Evolutionary conservation across 768 basidiomycete genomes (phyloP).

Genomic region (Russula lepida): DNA sequence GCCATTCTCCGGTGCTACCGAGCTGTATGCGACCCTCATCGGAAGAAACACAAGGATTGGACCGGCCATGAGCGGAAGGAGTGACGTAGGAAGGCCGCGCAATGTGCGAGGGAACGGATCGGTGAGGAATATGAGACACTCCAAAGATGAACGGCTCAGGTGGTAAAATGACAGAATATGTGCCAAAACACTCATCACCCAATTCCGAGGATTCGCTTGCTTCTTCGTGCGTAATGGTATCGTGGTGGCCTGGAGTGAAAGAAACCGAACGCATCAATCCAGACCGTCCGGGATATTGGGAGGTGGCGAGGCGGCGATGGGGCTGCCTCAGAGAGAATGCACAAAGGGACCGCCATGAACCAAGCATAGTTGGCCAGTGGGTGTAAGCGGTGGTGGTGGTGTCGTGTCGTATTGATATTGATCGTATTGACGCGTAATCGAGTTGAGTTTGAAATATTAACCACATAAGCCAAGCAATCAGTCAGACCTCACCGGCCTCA

Average conservation of each 20-base stretch:
- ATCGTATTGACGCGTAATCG: too few relatives aligned
- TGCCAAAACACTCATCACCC: constrained; percentile 32
- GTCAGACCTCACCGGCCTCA: too few relatives aligned
- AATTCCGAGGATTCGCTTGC: background rate
- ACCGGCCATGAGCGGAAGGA: background rate
- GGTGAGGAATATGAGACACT: constrained; percentile 50
- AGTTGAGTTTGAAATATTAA: too few relatives aligned
- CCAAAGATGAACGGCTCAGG: constrained; percentile 59
- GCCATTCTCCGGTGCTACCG: constrained; percentile 9
- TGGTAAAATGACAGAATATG: constrained; percentile 55
- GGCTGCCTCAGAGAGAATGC: background rate
- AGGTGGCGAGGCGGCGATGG: background rate
- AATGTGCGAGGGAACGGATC: constrained; percentile 49
- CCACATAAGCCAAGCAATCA: too few relatives aligned
- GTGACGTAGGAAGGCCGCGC: constrained; percentile 45
- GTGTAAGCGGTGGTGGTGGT: background rate
- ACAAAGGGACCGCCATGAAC: constrained; percentile 4
- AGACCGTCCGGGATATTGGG: background rate
- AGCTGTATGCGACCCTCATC: constrained; percentile 12
- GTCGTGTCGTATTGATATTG: background rate
- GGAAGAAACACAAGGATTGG: background rate
- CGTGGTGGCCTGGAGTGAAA: background rate
- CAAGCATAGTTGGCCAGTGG: background rate
- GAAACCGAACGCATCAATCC: background rate
- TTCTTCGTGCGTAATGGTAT: background rate